Evolutionary conservation across 306 rosid genomes (phyloP).

Genomic region (Elaeagnus macrophylla): DNA sequence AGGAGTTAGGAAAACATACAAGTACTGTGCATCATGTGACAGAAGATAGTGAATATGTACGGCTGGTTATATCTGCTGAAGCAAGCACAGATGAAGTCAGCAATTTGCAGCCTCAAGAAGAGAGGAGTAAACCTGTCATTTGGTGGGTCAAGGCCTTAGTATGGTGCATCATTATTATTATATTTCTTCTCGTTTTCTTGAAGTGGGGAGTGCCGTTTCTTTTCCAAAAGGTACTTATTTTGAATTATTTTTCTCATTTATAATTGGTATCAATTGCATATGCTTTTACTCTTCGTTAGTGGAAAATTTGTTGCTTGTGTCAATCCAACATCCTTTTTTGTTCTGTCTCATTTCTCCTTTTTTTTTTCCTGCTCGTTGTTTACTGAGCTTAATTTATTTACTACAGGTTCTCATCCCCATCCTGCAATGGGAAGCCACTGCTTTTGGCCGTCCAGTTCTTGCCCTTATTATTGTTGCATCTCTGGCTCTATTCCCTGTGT

Average conservation of each 20-base stretch:
- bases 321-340: slow-evolving; percentile 1
- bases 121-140: slow-evolving; percentile 29
- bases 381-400: slow-evolving; percentile 6
- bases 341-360: neutral
- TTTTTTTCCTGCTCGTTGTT: slow-evolving; percentile 10
- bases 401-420: slow-evolving; percentile 71
- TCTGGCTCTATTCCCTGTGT: slow-evolving; percentile 76
- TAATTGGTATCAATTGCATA: slow-evolving; percentile 3
- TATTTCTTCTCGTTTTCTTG: slow-evolving; percentile 33
- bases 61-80: slow-evolving; percentile 77
- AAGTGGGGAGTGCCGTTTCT: slow-evolving; percentile 86
- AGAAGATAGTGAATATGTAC: slow-evolving; percentile 65
- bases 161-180: slow-evolving; percentile 37
- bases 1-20: slow-evolving; percentile 41
- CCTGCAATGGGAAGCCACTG: slow-evolving; percentile 96
- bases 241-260: neutral
- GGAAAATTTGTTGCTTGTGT: neutral
- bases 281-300: neutral
- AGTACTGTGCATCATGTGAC: slow-evolving; percentile 38
- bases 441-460: slow-evolving; percentile 94
- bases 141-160: slow-evolving; percentile 69
- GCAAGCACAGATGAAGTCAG: slow-evolving; percentile 39
- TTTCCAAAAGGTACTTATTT: slow-evolving; percentile 63
- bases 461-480: slow-evolving; percentile 80
- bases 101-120: slow-evolving; percentile 42